These are phyloP conservation scores for Parachlorella kessleri DNA, from an alignment of 139 green algal species.

Conservation along the genomic window DNA sequence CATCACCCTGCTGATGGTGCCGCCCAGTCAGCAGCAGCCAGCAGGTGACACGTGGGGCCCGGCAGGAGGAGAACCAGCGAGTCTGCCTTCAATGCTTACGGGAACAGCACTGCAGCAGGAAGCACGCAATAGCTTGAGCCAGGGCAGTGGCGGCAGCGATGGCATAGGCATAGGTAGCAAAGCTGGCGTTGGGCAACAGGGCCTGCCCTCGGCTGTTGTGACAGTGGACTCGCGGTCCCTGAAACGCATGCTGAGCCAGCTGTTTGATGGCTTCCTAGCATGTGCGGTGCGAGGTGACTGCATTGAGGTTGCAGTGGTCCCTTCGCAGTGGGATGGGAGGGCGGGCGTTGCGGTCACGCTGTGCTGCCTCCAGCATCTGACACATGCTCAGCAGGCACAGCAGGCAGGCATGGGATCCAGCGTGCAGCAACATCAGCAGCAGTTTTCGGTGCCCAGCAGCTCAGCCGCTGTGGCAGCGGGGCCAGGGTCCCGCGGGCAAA, in stretches of 20 bases:
- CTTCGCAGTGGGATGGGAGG: conserved; percentile 9
- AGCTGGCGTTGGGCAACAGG: background rate
- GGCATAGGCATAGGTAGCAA: background rate
- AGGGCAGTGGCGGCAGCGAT: background rate
- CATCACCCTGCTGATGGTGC: conserved; percentile 10
- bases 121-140: background rate
- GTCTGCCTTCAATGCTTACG: too few species aligned
- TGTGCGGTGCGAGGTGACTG: conserved; percentile 23
- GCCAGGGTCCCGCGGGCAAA: background rate
- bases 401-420: background rate
- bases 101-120: background rate
- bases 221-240: conserved; percentile 21
- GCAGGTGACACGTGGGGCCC: too few species aligned
- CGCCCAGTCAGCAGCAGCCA: too few species aligned
- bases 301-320: conserved; percentile 23
- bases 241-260: conserved; percentile 41
- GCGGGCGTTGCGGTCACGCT: conserved; percentile 30
- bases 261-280: conserved; percentile 28
- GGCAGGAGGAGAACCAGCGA: too few species aligned
- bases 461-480: background rate
- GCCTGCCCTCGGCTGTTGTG: conserved; percentile 25
- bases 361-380: conserved; percentile 6
- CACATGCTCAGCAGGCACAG: background rate
- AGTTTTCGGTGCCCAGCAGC: background rate
- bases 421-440: background rate